Percentiles rank a stretch among this genome's conserved stretches.
Evolutionary conservation across 495 filamentous ascomycete genomes (phyloP).

Genomic region (Aspergillus asperescens): DNA sequence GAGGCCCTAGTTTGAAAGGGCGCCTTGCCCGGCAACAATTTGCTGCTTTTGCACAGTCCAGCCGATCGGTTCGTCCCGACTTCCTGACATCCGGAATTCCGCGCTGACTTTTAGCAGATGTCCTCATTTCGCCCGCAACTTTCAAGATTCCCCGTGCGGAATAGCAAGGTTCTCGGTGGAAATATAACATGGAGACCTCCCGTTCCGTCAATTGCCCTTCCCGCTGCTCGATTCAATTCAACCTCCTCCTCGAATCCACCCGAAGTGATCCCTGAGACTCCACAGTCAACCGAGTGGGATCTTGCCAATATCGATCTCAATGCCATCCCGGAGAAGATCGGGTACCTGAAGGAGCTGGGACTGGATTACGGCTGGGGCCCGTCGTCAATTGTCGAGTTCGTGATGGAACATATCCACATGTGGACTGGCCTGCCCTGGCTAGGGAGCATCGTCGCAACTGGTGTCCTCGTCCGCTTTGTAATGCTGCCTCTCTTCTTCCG

Average conservation of each 20-base stretch:
- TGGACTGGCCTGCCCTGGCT: slow-evolving; percentile 73
- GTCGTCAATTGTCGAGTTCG: slow-evolving; percentile 60
- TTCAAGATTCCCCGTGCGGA: slow-evolving; percentile 21
- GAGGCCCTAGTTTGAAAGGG: slow-evolving; percentile 32
- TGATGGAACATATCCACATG: slow-evolving; percentile 78
- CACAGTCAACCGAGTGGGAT: slow-evolving; percentile 14
- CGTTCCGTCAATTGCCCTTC: slow-evolving; percentile 16
- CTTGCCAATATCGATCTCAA: slow-evolving; percentile 35
- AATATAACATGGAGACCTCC: slow-evolving; percentile 24
- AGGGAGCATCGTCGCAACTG: slow-evolving; percentile 60
- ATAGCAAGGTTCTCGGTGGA: slow-evolving; percentile 21
- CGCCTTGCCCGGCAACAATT: slow-evolving; percentile 34
- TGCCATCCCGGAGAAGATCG: slow-evolving; percentile 63
- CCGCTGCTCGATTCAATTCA: slow-evolving; percentile 42
- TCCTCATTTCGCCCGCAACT: slow-evolving; percentile 34
- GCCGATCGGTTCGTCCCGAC: slow-evolving; percentile 30
- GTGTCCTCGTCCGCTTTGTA: slow-evolving; percentile 56
- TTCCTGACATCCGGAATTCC: background rate
- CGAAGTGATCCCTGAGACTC: background rate
- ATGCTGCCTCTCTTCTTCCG: slow-evolving; percentile 60
- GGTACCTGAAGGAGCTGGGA: slow-evolving; percentile 76
- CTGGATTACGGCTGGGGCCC: slow-evolving; percentile 82
- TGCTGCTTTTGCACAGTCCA: slow-evolving; percentile 28
- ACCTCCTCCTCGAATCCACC: slow-evolving; percentile 20
- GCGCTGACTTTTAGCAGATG: slow-evolving; percentile 25